These are phyloP conservation scores for Cryphonectria radicalis DNA, from an alignment of 2,329 filamentous ascomycete genomes.

Conservation along the genomic window DNA sequence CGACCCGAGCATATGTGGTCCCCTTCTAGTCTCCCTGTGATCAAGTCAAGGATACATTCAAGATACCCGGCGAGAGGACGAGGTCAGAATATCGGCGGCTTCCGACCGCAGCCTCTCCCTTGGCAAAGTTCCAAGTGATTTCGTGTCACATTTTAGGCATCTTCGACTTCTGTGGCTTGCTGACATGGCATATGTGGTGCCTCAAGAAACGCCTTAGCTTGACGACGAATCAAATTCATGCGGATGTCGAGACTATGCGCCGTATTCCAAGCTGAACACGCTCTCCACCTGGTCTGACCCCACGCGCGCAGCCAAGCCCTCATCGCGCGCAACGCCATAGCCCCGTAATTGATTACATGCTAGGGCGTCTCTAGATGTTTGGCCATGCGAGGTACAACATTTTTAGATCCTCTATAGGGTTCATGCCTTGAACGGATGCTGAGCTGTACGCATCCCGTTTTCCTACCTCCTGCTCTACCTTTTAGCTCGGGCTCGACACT, in stretches of 20 bases:
- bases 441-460: neutral
- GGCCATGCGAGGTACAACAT: neutral
- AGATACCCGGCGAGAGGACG: neutral
- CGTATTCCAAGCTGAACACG: neutral
- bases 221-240: neutral
- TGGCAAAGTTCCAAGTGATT: too few species aligned
- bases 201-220: neutral
- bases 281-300: neutral
- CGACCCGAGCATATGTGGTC: neutral
- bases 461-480: neutral
- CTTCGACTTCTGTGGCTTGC: neutral
- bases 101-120: neutral
- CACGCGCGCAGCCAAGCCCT: neutral
- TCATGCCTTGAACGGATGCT: neutral
- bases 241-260: neutral
- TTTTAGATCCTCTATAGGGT: neutral
- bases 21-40: neutral
- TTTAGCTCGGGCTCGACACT: neutral
- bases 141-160: constrained; percentile 2
- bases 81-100: neutral
- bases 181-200: neutral
- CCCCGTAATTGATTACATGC: neutral
- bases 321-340: neutral
- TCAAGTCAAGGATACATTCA: neutral
- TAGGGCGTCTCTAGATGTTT: neutral